Evolutionary conservation across 202 grass and related monocot genomes (phyloP), one percentile per base, ranked within the genome.

Genomic region (Brachypodium distachyon): DNA sequence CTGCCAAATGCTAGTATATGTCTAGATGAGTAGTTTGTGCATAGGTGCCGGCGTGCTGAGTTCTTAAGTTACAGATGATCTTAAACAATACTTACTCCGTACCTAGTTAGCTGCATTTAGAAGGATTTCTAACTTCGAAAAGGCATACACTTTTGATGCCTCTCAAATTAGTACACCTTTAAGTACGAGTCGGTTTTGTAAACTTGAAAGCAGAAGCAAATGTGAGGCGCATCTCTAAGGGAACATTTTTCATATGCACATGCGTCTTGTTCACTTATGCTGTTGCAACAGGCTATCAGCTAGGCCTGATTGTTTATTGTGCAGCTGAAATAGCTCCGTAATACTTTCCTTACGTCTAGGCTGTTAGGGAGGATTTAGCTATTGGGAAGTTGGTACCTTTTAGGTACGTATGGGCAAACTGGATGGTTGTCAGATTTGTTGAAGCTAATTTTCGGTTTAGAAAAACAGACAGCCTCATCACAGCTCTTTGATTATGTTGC

Each of bases 211-310:
- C 59, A 51, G 12, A 79, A 25, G 68, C 19, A 51, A 83, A 61
- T 68, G 60, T 19, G 85, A 74, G 62, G 36, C 28, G 3, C 61
- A 53, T 80, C 28, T 75, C 28, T 12, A 79, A 56, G 52, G 44
- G 74, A 73, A 12, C 28, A 69, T 63, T 88, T n/a, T 74, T 80
- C 12, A 75, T 68, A 49, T 70, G 69, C 76, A 80, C 62, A 88
- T 76, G 70, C 54, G 25, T 38, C 54, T 76, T 55, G 55, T 70
- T 70, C 61, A 80, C 62, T 75, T 84, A 29, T 76, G n/a, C n/a
- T n/a, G n/a, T n/a, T n/a, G 75, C 54, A 76, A 64, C 70, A 49
- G 48, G 36, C 76, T 80, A 84, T 29, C 23, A 75, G 21, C 81
- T 84, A 88, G 9, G 57, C 13, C 62, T 76, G 49, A 49, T 69